A percentile compares a stretch with the other conserved stretches of the same genome.
Conservation (phyloP, 75 land plant genomes). For the Pinus albicaulis region DNA sequence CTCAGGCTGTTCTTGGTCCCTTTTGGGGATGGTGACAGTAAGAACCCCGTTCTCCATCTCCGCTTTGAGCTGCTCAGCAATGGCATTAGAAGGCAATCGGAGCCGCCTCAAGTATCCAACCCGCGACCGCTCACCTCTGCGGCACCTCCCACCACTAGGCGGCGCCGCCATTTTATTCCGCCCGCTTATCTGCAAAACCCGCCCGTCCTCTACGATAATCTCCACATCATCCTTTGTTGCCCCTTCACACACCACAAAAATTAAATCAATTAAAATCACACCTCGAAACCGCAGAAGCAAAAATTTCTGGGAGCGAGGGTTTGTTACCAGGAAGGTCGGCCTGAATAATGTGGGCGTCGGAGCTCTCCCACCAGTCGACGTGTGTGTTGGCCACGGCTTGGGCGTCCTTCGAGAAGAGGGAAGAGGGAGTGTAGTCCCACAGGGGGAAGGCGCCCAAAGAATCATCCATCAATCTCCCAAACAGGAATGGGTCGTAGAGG, state of each 20-base stretch:
- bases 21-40: conserved; percentile 13
- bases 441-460: not conserved
- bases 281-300: too few relatives aligned
- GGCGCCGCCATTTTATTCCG: not conserved
- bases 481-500: not conserved
- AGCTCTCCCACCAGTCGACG: conserved; percentile 13
- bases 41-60: conserved; percentile 17
- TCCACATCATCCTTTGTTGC: conserved; percentile 7
- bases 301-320: too few relatives aligned
- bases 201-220: conserved; percentile 7
- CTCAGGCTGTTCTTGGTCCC: not conserved
- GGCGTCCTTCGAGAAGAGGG: conserved; percentile 4
- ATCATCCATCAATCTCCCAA: not conserved
- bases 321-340: conserved; percentile 9
- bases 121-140: not conserved
- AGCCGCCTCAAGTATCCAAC: conserved; percentile 7
- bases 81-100: not conserved
- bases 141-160: not conserved
- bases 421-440: not conserved
- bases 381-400: conserved; percentile 7
- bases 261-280: too few relatives aligned
- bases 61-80: conserved; percentile 4
- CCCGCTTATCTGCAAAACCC: conserved; percentile 9
- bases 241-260: not conserved
- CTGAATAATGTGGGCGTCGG: conserved; percentile 2